Conservation (phyloP, 768 basidiomycete species). For the Boletus sp. region DNA sequence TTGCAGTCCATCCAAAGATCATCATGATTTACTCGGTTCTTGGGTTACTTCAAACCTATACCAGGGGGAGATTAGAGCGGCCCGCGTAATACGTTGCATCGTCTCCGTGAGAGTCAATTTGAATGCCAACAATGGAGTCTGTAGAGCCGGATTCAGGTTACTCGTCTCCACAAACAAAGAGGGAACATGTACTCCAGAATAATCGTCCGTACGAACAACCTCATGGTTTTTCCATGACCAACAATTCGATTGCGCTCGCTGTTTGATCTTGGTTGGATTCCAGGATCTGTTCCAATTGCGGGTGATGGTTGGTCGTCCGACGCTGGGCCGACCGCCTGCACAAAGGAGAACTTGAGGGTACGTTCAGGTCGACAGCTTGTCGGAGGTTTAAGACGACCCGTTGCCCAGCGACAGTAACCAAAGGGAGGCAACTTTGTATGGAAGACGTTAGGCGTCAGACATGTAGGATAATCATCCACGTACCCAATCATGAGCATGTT, state of each 20-base stretch:
- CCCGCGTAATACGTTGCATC: no score
- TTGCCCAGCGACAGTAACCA: slow-evolving; percentile 17
- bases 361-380: neutral
- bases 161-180: no score
- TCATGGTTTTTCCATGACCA: neutral
- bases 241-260: neutral
- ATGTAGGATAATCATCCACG: neutral
- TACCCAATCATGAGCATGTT: slow-evolving; percentile 1
- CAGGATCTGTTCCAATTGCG: neutral
- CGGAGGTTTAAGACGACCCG: slow-evolving; percentile 19
- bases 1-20: no score
- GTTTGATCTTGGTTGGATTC: neutral
- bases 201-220: neutral
- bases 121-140: no score
- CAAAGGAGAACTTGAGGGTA: neutral
- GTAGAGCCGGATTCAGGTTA: no score
- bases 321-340: neutral
- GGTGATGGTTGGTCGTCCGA: neutral
- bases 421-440: slow-evolving; percentile 3
- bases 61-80: no score
- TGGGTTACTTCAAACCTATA: no score
- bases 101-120: no score
- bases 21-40: no score
- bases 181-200: no score
- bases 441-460: neutral